Evolutionary conservation across 208 protist species (phyloP).

Genomic region (Leishmania amazonensis): DNA sequence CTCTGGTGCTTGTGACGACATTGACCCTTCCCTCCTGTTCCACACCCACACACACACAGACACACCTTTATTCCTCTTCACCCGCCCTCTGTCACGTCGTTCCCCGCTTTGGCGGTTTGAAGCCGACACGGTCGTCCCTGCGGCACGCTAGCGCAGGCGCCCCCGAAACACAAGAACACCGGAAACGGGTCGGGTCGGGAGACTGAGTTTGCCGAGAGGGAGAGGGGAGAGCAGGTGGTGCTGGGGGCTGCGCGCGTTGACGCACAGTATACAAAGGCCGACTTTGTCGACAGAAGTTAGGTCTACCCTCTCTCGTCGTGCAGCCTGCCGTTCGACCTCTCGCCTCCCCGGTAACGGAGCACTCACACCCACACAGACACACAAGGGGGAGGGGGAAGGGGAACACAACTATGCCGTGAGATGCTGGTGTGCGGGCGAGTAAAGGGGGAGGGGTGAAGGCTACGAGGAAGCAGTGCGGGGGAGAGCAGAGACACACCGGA

Average conservation of each 20-base stretch:
- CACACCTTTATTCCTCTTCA: not conserved
- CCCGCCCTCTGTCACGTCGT: not conserved
- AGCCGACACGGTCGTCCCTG: not conserved
- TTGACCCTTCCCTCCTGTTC: not conserved
- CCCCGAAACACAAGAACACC: not conserved
- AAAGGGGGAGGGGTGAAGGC: not conserved
- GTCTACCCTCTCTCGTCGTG: not conserved
- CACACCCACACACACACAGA: not conserved
- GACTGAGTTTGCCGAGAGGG: not conserved
- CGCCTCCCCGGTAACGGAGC: no score
- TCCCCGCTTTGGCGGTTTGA: not conserved
- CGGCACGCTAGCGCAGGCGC: not conserved
- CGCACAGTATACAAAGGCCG: not conserved
- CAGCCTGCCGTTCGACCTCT: not conserved
- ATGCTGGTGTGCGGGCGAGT: not conserved
- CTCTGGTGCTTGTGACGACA: slow-evolving; percentile 3
- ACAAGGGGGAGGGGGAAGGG: not conserved
- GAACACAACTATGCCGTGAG: not conserved
- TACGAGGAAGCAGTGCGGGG: not conserved
- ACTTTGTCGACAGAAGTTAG: not conserved
- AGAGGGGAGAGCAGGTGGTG: not conserved
- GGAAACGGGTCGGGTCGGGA: not conserved
- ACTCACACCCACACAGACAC: no score
- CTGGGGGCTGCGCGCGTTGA: not conserved
- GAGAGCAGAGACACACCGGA: slow-evolving; percentile 11